Evolutionary conservation across 2,329 filamentous ascomycete genomes (phyloP).

Genomic region (Pseudopithomyces chartarum): DNA sequence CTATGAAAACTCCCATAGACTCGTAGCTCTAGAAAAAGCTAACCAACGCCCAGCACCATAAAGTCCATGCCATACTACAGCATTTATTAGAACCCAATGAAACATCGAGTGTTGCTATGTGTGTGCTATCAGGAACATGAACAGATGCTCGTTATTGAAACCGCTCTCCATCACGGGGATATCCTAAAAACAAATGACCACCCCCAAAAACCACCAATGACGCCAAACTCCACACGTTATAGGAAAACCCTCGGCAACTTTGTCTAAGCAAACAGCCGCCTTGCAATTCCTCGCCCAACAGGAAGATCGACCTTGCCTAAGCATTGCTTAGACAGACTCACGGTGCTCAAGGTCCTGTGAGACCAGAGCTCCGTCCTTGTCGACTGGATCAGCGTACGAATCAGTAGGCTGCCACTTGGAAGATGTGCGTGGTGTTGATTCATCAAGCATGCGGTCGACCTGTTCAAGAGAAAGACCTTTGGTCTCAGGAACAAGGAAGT

Average conservation of each 20-base stretch:
- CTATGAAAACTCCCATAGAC: too few relatives aligned
- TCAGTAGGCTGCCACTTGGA: conserved; percentile 72
- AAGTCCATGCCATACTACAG: too few relatives aligned
- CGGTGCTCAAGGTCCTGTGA: conserved; percentile 2
- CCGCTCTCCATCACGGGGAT: neutral
- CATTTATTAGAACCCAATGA: neutral
- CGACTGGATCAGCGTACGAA: conserved; percentile 60
- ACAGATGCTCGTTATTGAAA: neutral
- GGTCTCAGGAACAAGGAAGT: conserved; percentile 77
- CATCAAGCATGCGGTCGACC: conserved; percentile 84
- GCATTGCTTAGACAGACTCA: neutral
- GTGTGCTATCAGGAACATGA: neutral
- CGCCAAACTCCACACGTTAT: neutral
- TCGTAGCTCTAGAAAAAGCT: too few relatives aligned
- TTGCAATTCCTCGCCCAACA: neutral
- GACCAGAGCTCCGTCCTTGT: neutral
- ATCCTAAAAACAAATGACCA: neutral
- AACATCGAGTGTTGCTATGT: neutral
- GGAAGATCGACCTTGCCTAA: neutral
- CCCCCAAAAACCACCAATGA: neutral
- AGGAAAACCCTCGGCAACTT: neutral
- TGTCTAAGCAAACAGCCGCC: neutral
- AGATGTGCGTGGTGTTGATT: conserved; percentile 75
- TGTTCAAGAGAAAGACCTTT: conserved; percentile 78
- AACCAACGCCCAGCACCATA: too few relatives aligned